Evolutionary conservation across 306 rosid genomes (phyloP), one percentile per base, ranked within the genome.

Genomic region (Cicer judaicum): DNA sequence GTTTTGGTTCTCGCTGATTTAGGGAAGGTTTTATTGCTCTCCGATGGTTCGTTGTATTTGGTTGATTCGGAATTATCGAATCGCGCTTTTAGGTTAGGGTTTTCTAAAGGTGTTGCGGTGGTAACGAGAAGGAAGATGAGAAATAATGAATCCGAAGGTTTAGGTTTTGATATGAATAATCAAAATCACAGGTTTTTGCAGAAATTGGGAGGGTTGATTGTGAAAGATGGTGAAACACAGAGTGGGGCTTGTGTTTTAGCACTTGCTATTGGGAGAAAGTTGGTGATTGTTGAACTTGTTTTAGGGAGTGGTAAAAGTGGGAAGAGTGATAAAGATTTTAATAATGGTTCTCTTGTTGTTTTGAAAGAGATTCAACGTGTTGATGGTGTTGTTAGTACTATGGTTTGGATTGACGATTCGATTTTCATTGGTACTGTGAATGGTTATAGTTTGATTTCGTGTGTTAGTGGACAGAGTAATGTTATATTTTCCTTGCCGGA

Each of bases 361-460:
- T 84, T 94, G 72, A 91, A 89, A 56, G 97, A 91, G 86, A 76
- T 91, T 86, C 97, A 84, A 73, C 86, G 90, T 68, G 85, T 85
- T 52, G 97, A 94, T 82, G 98, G 93, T 57, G 84, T 88, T 72
- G 70, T 79, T 83, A 76, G 78, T 64, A 41, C 90, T 7, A 87
- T 90, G 93, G 96, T 92, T 66, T 94, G 99, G 97, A 87, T 94
- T 39, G 79, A 94, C 54, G 96, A 92, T 88, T 94, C 99, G 1
- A 85, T 94, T 69, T 53, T 94, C 18, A 87, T 87, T 39, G 96
- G 99, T 7, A 90, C 99, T 0, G 79, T 54, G 39, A 82, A 73
- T 71, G 99, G 97, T 7, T 94, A 94, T 84, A 87, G 87, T 70
- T 80, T 88, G 88, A 82, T 92, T 81, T 94, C 97, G 1, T 88